These are phyloP conservation scores for Coprinopsis sp. DNA, from an alignment of 768 basidiomycete species.

Conservation along the genomic window DNA sequence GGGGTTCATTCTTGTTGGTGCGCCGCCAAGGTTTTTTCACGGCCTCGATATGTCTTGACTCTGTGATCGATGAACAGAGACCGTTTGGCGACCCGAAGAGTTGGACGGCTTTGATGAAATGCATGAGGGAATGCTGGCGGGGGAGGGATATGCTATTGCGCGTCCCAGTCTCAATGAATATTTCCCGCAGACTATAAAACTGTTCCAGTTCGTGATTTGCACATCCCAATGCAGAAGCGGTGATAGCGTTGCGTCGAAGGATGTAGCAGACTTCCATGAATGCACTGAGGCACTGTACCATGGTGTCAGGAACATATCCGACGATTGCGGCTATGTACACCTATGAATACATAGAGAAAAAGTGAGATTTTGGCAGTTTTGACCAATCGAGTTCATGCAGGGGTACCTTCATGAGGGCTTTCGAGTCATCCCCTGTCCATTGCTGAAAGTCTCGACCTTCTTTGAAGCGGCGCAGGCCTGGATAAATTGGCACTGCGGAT, in stretches of 20 bases:
- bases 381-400: background rate
- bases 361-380: no score
- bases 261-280: conserved; percentile 33
- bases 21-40: conserved; percentile 31
- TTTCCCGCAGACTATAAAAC: conserved; percentile 24
- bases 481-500: no score
- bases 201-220: conserved; percentile 14
- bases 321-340: conserved; percentile 19
- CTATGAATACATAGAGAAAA: no score
- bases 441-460: no score
- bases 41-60: conserved; percentile 27
- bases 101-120: conserved; percentile 17
- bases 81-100: conserved; percentile 26
- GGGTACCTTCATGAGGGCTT: conserved; percentile 30
- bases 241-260: conserved; percentile 20
- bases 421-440: no score
- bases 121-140: conserved; percentile 23
- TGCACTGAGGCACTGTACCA: conserved; percentile 18
- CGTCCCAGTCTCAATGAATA: conserved; percentile 24
- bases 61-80: conserved; percentile 29
- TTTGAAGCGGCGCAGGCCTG: no score
- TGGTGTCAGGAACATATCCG: conserved; percentile 14
- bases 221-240: conserved; percentile 3
- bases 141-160: conserved; percentile 20
- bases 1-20: conserved; percentile 23